Percentiles rank a stretch among this genome's conserved stretches.
Conservation (phyloP, 805 yeast genomes). For the Ogataea siamensis region DNA sequence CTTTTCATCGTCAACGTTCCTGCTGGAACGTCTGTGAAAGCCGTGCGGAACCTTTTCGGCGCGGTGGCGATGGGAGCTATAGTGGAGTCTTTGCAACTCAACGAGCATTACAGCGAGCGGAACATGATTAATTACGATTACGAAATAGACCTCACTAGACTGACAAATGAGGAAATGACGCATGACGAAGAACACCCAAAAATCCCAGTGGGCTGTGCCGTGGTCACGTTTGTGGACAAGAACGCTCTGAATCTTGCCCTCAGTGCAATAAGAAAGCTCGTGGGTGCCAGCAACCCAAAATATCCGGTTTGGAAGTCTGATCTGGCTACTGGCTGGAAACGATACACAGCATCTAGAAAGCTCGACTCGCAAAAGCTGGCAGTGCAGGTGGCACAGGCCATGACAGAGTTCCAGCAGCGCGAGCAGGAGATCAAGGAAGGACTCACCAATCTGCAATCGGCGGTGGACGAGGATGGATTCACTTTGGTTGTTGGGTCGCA, state of each 20-base stretch:
- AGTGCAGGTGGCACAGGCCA: slow-evolving; percentile 54
- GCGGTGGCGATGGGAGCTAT: slow-evolving; percentile 63
- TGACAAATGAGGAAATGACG: slow-evolving; percentile 52
- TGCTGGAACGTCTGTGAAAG: slow-evolving; percentile 49
- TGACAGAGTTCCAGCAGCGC: slow-evolving; percentile 64
- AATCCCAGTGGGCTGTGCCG: slow-evolving; percentile 71
- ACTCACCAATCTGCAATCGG: slow-evolving; percentile 50
- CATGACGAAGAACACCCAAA: slow-evolving; percentile 38
- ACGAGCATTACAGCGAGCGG: slow-evolving; percentile 34
- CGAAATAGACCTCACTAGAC: slow-evolving; percentile 51
- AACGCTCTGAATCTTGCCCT: slow-evolving; percentile 64
- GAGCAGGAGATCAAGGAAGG: slow-evolving; percentile 63
- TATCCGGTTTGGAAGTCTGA: slow-evolving; percentile 41
- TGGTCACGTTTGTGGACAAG: slow-evolving; percentile 73
- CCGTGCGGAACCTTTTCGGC: slow-evolving; percentile 56
- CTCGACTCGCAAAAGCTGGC: slow-evolving; percentile 54
- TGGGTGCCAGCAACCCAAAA: slow-evolving; percentile 24
- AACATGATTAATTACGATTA: slow-evolving; percentile 36
- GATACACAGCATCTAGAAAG: slow-evolving; percentile 44
- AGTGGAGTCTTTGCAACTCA: slow-evolving; percentile 40
- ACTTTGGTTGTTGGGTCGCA: slow-evolving; percentile 86
- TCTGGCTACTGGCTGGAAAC: slow-evolving; percentile 33
- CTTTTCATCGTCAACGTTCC: slow-evolving; percentile 82
- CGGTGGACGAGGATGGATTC: slow-evolving; percentile 92
- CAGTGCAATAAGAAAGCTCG: slow-evolving; percentile 53